These are phyloP conservation scores for slime mould (Dictyostelium discoideum) DNA, from an alignment of 78 protist genomes.

Conservation along the genomic window dicty_2.7 NC_007090.3:4809001-4809500, in stretches of 20 bases:
- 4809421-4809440: neutral
- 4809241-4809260: neutral
- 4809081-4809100: slow-evolving; percentile 55
- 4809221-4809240: neutral
- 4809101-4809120: slow-evolving; percentile 33
- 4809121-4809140: slow-evolving; percentile 28
- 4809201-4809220: slow-evolving; percentile 64
- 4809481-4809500: neutral
- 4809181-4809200: slow-evolving; percentile 78
- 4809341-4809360: slow-evolving; percentile 39
- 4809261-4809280: neutral
- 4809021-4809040: slow-evolving; percentile 59
- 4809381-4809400: neutral
- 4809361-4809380: neutral
- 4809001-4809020: slow-evolving; percentile 41
- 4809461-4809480: neutral
- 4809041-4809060: slow-evolving; percentile 40
- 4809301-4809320: neutral
- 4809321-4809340: slow-evolving; percentile 28
- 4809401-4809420: neutral
- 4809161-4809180: slow-evolving; percentile 63
- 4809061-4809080: slow-evolving; percentile 67
- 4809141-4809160: slow-evolving; percentile 54
- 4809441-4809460: neutral
- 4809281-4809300: neutral